Conservation (phyloP, 164 flowering plant genomes). For the Nelumbo lutea region DNA sequence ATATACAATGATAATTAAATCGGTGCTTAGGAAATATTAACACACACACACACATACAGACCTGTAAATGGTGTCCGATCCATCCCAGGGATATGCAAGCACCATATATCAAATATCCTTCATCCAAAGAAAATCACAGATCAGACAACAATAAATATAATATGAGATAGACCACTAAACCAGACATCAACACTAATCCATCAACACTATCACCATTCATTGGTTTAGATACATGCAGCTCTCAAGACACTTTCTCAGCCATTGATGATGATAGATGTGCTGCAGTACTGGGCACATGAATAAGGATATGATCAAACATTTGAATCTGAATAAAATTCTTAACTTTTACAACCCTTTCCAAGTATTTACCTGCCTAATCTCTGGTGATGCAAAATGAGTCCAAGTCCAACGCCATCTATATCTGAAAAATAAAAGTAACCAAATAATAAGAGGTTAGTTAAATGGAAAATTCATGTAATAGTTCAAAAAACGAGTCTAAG, state of each 20-base stretch:
- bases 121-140: slow-evolving; percentile 5
- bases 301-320: neutral
- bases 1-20: no score
- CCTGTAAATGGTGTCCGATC: slow-evolving; percentile 60
- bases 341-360: neutral
- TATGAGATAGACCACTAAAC: neutral
- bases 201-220: neutral
- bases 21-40: neutral
- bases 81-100: slow-evolving; percentile 54
- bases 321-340: neutral
- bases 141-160: neutral
- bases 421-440: slow-evolving; percentile 20
- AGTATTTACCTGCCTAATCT: slow-evolving; percentile 41
- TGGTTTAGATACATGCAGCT: neutral
- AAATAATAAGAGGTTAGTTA: no score
- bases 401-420: slow-evolving; percentile 49
- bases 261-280: neutral
- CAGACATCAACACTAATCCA: neutral
- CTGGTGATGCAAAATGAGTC: slow-evolving; percentile 39
- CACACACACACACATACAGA: slow-evolving; percentile 3
- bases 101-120: slow-evolving; percentile 63
- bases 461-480: no score
- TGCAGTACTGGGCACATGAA: neutral
- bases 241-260: neutral
- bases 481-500: no score